A percentile compares a stretch with the other conserved stretches of the same genome.
Conservation (phyloP, 768 basidiomycete genomes). For the Hydnomerulius pinastri region DNA sequence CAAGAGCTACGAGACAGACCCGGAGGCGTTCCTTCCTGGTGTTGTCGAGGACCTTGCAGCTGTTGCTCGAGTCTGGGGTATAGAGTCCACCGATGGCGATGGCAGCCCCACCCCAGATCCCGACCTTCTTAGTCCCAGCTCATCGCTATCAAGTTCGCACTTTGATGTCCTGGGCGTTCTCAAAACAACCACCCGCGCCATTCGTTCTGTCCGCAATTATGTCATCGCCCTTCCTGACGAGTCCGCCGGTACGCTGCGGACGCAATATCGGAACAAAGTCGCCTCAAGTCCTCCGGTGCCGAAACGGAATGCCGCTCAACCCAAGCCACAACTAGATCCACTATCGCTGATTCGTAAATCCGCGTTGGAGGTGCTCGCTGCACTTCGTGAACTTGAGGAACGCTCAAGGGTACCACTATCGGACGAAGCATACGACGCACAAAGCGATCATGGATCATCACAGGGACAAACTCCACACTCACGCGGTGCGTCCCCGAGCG, state of each 20-base stretch:
- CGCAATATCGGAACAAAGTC: constrained; percentile 58
- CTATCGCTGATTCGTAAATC: constrained; percentile 70
- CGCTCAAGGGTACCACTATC: constrained; percentile 69
- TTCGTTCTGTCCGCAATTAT: constrained; percentile 84
- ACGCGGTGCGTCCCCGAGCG: constrained; percentile 45
- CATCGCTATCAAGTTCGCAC: constrained; percentile 9
- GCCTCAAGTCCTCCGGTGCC: constrained; percentile 34
- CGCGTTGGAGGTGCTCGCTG: constrained; percentile 81
- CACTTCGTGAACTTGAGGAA: constrained; percentile 82
- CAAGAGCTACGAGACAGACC: constrained; percentile 72
- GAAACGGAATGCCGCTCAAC: constrained; percentile 36
- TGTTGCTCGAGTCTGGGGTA: constrained; percentile 64
- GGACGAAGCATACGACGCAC: constrained; percentile 82
- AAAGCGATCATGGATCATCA: constrained; percentile 63
- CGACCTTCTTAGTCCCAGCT: constrained; percentile 11
- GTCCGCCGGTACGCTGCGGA: constrained; percentile 52
- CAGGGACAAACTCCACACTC: constrained; percentile 39
- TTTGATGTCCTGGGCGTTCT: constrained; percentile 71
- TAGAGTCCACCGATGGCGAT: constrained; percentile 31
- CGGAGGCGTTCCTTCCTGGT: constrained; percentile 73
- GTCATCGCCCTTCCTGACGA: constrained; percentile 81
- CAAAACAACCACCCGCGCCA: constrained; percentile 76
- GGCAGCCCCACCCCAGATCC: constrained; percentile 14
- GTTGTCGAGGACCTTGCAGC: constrained; percentile 73
- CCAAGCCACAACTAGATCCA: constrained; percentile 52